Base-by-base conservation (phyloP, 225 moss, liverwort and hornwort genomes). In the Climacium dendroides region DNA sequence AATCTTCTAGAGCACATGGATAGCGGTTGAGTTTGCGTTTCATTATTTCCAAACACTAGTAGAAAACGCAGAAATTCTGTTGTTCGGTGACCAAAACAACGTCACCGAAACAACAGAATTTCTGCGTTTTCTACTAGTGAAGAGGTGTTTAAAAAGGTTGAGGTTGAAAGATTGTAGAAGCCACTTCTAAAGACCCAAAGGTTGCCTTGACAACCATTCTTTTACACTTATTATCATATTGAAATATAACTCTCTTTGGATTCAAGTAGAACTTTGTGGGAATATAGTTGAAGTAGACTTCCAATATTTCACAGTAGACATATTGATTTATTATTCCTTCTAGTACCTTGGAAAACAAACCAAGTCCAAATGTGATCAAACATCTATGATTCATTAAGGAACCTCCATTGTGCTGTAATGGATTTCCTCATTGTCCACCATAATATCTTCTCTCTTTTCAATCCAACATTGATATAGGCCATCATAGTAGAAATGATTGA, bases 391-490 rank as follows among this genome's bases (percentile, higher is more conserved):
- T 39, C 7, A 69, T 6, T 39, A 24, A 7, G 24, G 7, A 69
- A 39, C 4, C 24, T 41, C 23, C 5, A 13, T 0, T 0, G 0
- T 39, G 1, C 4, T 39, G 8, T 24, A 8, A 45, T 0, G 0
- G 0, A 24, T 39, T 5, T 24, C 1, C 1, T 7, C 4, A 24
- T 3, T n/a, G 11, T 20, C 2, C 3, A 0, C 1, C 14, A 1
- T 14, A 69, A 14, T 14, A 24, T 4, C 15, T 70, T 15, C 13
- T 25, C 1, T 1, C 7, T 70, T 39, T 1, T 24, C 8, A 70
- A 70, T 1, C 12, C 5, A 41, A 15, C 0, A 41, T 25, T 23
- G 41, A 41, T 25, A 41, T 41, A 9, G 6, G 3, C 13, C 32
- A 62, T 62, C 4, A 16, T 7, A 17, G 17, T 8, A 64, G 10